A percentile compares a stretch with the other conserved stretches of the same genome.
Evolutionary conservation across 306 rosid species (phyloP).

Genomic region (Prunus kanzakura): DNA sequence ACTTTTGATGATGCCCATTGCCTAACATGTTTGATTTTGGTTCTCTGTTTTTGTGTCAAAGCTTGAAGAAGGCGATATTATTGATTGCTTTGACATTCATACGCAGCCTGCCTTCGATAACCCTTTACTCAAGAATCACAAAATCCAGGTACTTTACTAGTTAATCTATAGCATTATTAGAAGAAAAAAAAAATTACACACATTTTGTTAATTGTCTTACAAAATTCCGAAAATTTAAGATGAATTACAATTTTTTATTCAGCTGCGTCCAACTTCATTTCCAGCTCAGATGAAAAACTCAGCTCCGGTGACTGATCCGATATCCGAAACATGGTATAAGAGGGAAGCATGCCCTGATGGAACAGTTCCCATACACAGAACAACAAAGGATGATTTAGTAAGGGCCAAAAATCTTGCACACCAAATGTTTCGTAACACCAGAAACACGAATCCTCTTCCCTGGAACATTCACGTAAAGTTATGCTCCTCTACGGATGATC

Average conservation of each 20-base stretch:
- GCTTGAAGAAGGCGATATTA: conserved; percentile 6
- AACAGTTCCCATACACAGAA: background rate
- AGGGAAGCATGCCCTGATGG: conserved; percentile 4
- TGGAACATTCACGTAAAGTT: background rate
- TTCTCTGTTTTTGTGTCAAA: background rate
- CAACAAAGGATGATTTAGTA: conserved; percentile 15
- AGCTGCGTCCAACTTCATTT: conserved; percentile 15
- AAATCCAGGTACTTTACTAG: conserved; percentile 17
- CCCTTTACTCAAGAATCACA: conserved; percentile 31
- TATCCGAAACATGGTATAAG: background rate
- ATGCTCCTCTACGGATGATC: too few species aligned
- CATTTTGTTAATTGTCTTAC: background rate
- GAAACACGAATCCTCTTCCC: background rate
- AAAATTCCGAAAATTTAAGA: background rate
- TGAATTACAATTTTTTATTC: background rate
- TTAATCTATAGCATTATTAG: too few species aligned
- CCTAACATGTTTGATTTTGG: background rate
- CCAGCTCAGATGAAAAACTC: background rate
- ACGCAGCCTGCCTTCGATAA: conserved; percentile 25
- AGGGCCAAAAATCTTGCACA: conserved; percentile 5
- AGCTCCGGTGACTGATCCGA: background rate
- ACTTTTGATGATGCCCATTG: too few species aligned
- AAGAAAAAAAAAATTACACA: too few species aligned
- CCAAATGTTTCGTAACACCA: background rate
- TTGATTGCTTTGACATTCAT: conserved; percentile 28